These are phyloP conservation scores for Citrus mangshanensis DNA, from an alignment of 345 rosid species.

Conservation along the genomic window DNA sequence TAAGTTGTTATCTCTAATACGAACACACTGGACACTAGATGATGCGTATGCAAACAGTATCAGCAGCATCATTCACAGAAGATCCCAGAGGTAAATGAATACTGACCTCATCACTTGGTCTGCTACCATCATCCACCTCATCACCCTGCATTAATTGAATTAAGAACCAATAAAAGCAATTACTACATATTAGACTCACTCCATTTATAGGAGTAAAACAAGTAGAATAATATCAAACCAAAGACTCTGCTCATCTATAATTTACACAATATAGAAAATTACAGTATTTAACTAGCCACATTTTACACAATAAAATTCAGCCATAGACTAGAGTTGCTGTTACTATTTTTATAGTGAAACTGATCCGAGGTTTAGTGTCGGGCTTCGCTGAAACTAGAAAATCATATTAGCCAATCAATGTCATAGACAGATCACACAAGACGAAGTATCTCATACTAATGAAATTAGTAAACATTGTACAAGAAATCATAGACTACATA, in stretches of 20 bases:
- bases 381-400: background rate
- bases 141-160: constrained; percentile 34
- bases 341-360: background rate
- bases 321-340: background rate
- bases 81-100: constrained; percentile 2
- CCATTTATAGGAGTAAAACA: background rate
- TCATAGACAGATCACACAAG: background rate
- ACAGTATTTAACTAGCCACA: background rate
- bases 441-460: background rate
- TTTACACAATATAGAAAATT: background rate
- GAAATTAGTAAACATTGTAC: background rate
- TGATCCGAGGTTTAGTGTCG: background rate
- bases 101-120: constrained; percentile 56
- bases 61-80: background rate
- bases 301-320: background rate
- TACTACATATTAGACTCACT: background rate
- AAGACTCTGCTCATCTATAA: background rate
- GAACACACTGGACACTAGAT: background rate
- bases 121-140: constrained; percentile 30
- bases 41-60: background rate
- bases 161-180: background rate
- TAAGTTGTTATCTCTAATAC: no score
- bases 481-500: background rate
- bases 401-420: background rate
- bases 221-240: background rate